A percentile compares a stretch with the other conserved stretches of the same genome.
These are phyloP conservation scores for Euphorbia lathyris DNA, from an alignment of 345 rosid species.

Conservation along the genomic window DNA sequence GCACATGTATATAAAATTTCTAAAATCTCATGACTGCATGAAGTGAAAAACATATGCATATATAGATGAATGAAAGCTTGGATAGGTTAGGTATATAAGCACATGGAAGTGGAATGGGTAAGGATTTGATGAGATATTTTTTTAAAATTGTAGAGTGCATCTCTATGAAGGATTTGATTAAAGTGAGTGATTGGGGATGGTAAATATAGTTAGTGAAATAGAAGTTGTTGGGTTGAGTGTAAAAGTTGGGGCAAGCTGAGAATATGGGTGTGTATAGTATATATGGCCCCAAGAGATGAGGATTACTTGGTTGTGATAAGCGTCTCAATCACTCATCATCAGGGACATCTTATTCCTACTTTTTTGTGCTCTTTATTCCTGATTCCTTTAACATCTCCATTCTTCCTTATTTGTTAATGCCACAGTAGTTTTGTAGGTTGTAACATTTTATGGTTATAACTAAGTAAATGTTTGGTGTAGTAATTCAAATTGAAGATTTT, in stretches of 20 bases:
- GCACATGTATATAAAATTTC: too few relatives aligned
- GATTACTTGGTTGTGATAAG: background rate
- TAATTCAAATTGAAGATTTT: background rate
- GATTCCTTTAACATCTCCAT: background rate
- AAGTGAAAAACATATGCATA: too few relatives aligned
- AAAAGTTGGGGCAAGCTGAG: too few relatives aligned
- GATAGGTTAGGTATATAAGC: too few relatives aligned
- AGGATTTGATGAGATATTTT: too few relatives aligned
- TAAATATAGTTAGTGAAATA: too few relatives aligned
- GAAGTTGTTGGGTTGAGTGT: background rate
- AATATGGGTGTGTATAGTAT: background rate
- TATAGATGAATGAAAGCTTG: too few relatives aligned
- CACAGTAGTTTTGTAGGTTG: background rate
- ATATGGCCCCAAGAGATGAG: background rate
- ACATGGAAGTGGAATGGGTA: too few relatives aligned
- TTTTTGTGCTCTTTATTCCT: conserved; percentile 4
- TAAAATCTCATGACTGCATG: too few relatives aligned
- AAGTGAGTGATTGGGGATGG: too few relatives aligned
- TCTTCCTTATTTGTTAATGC: background rate
- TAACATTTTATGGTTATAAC: background rate
- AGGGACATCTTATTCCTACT: background rate
- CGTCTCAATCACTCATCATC: background rate
- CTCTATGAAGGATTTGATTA: too few relatives aligned
- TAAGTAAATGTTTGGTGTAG: background rate
- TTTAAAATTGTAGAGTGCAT: too few relatives aligned